Base-by-base conservation (phyloP, 306 rosid genomes). In the Lablab purpureus region DNA sequence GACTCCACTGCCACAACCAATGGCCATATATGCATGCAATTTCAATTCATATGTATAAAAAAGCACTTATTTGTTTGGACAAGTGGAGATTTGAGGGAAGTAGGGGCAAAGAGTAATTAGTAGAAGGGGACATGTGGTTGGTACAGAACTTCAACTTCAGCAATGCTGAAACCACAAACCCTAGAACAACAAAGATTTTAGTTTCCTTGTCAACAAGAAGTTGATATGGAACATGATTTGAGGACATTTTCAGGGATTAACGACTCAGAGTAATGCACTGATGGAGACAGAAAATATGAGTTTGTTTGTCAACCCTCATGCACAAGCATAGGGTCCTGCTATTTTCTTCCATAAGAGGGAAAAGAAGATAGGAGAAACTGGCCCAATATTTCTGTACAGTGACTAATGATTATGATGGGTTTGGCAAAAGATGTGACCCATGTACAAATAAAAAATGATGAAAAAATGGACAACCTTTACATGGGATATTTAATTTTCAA, bases 21-120 rank as follows among this genome's bases (percentile, higher is more conserved):
- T 8, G 14, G 47, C 32, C 25, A 79, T 15, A 30, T 36, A 71
- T 71, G 83, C 55, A 71, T 71, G 83, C 55, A 62, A 36, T 80
- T 34, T 15, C 46, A 62, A 21, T 71, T 73, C 34, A 59, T 27
- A 28, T 13, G 7, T 15, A n/a, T 25, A 25, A 13, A 27, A 0
- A 51, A 19, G 22, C 67, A 62, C 73, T n/a, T 71, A 37, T 47
- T 15, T 52, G 9, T 2, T 74, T 43, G 30, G 0, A 14, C 67
- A 50, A 78, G 71, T 68, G 76, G 49, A 46, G 71, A 46, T 18
- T 43, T 19, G 21, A 10, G 22, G 22, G 14, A 13, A 13, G 47
- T n/a, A 54, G 64, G 59, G 40, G 9, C 36, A 41, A n/a, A 68
- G 15, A 41, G 9, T 6, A 40, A 15, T 34, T 12, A 18, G 40